Percentiles rank a stretch among this genome's conserved stretches.
phyloP scores from a whole-genome alignment of 2,329 filamentous ascomycete species.

The Trichoderma sp. region DNA sequence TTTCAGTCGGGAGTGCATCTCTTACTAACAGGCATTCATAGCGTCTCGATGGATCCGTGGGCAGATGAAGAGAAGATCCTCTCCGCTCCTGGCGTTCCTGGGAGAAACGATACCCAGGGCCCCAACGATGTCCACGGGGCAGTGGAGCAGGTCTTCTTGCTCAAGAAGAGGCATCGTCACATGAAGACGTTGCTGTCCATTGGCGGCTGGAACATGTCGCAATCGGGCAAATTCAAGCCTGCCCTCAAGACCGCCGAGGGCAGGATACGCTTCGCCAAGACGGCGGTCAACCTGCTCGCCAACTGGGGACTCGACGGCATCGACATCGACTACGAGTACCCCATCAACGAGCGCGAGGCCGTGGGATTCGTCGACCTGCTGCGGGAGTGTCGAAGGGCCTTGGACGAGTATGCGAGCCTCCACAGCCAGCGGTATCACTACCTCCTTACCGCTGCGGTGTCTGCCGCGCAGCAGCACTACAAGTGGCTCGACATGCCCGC shows the following conservation, averaged over 20 bases:
- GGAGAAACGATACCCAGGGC: conserved; percentile 36
- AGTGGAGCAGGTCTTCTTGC: conserved; percentile 73
- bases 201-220: conserved; percentile 77
- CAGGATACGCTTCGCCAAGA: conserved; percentile 66
- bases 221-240: conserved; percentile 60
- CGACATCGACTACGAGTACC: conserved; percentile 62
- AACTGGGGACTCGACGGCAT: conserved; percentile 65
- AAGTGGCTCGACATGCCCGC: conserved; percentile 51
- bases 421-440: conserved; percentile 51
- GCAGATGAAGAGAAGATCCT: conserved; percentile 61
- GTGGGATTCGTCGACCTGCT: conserved; percentile 48
- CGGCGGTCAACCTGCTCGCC: conserved; percentile 68
- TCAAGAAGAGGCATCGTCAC: conserved; percentile 75
- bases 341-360: conserved; percentile 45
- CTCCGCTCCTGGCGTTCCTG: conserved; percentile 41
- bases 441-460: conserved; percentile 53
- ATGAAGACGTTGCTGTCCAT: conserved; percentile 80
- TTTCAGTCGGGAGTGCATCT: not conserved
- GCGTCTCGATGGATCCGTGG: conserved; percentile 35
- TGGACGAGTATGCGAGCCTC: conserved; percentile 47
- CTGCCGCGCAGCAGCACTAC: conserved; percentile 54
- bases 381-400: conserved; percentile 46
- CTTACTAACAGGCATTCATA: not conserved
- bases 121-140: conserved; percentile 72
- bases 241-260: conserved; percentile 64